Base-by-base conservation (phyloP, 2,329 filamentous ascomycete species). In the Exophiala bonariae region DNA sequence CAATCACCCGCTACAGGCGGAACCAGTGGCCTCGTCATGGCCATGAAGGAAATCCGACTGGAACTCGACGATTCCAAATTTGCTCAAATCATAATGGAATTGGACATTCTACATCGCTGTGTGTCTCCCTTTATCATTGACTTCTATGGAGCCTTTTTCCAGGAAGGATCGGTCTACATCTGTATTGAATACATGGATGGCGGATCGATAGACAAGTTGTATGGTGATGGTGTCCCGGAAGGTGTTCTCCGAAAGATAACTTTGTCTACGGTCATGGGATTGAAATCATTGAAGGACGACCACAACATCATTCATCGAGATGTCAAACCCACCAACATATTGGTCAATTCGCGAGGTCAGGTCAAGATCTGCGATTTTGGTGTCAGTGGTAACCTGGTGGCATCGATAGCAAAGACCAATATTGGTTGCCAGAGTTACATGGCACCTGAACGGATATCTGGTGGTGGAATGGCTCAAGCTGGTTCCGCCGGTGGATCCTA, bases 161-260 rank as follows among this genome's bases (percentile, higher is more conserved):
- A 99, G 64, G 93, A 99, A 72, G 92, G 93, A 20, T 93, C 93
- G 0, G 93, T 99, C 2, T 99, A 99, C 69, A 97, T 99, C 67
- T 99, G 93, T 71, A 96, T 99, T 67, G 93, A 99, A 70, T 96
- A 90, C 70, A 99, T 99, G 93, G 91, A 99, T 64, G 93, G 93
- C 37, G 93, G 93, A 6, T 97, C 91, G 30, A 91, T 97, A 63
- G 93, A 99, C 75, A 96, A 96, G 68, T 73, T 99, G 10, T 99
- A 99, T 66, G 80, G 80, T 9, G 89, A 91, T 50, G 93, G 93
- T 35, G 85, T 99, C 8, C 90, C 93, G 0, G 93, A 99, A 66
- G 81, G 81, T 33, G 85, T 99, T 0, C 73, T 99, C 41, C 83
- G 85, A 44, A 97, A 96, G 66, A 93, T 99, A 55, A 90, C 92